Evolutionary conservation across 2,329 filamentous ascomycete genomes (phyloP), one percentile per base, ranked within the genome.

Genomic region (Boeremia exigua): DNA sequence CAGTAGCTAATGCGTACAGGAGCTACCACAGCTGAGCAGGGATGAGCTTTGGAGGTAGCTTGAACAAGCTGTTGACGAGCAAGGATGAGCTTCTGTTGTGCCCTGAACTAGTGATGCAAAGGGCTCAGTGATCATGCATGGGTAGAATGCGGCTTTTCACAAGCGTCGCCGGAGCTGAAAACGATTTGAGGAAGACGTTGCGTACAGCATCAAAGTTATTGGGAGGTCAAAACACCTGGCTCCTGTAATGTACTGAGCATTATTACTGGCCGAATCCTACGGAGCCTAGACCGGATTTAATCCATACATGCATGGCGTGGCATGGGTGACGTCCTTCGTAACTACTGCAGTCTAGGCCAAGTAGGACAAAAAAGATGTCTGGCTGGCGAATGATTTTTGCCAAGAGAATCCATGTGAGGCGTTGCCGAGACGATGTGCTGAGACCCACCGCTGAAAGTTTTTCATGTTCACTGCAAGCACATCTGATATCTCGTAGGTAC

Each of bases 101-200:
- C 30, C 48, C 17, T 17, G 17, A 25, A 42, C 39, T 44, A 59
- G 32, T 30, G 19, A 42, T 50, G 54, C 46, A 48, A 19, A 19
- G 25, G 11, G 46, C 42, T 40, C 36, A 52, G 28, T 50, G 60
- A 63, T 56, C 58, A 54, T 55, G 54, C 58, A 54, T 29, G 15
- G 17, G 34, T 27, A 25, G 9, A 42, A 49, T 30, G 28, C 51
- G n/a, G 6, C 30, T n/a, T n/a, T 27, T 3, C 9, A 19, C 9
- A 23, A 30, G 29, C 5, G 14, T 17, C 33, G 27, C 32, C 10
- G 40, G 30, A 47, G 32, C 17, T 19, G 15, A 11, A 27, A 40
- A 17, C 4, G 38, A 36, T 32, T 28, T 46, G 33, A 28, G 23
- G 38, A 28, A 46, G 47, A 30, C 32, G 36, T 30, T 54, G 34